Percentiles rank a stretch among this genome's conserved stretches.
Evolutionary conservation across 768 basidiomycete species (phyloP).

Genomic region (Russula abietina): DNA sequence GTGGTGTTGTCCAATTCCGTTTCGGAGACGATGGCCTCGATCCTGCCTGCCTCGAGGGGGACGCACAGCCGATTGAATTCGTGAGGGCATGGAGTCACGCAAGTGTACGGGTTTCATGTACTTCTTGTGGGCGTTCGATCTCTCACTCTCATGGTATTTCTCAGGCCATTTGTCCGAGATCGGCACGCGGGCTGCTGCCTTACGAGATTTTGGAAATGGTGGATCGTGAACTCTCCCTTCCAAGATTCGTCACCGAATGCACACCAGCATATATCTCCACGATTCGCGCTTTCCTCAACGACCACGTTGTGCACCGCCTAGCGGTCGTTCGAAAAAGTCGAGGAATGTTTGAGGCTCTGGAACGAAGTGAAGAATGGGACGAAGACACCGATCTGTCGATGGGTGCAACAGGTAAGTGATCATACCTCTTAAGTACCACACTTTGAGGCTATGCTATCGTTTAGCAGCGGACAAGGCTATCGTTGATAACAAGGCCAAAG

Average conservation of each 20-base stretch:
- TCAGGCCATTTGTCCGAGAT: conserved; percentile 58
- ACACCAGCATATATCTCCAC: conserved; percentile 62
- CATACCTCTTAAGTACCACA: no score
- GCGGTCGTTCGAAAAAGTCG: conserved; percentile 61
- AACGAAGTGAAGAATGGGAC: conserved; percentile 71
- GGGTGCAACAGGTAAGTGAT: conserved; percentile 56
- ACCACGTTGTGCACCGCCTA: conserved; percentile 59
- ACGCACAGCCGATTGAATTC: conserved; percentile 89
- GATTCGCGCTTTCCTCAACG: conserved; percentile 63
- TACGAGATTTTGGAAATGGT: conserved; percentile 78
- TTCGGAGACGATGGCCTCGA: conserved; percentile 98
- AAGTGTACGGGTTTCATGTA: conserved; percentile 40
- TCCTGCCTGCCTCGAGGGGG: conserved; percentile 93
- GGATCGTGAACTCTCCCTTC: conserved; percentile 52
- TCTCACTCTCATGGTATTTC: conserved; percentile 9
- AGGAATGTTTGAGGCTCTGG: conserved; percentile 80
- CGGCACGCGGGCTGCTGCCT: conserved; percentile 66
- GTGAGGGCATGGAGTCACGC: conserved; percentile 84
- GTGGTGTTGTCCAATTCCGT: conserved; percentile 93
- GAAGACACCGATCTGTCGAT: conserved; percentile 68
- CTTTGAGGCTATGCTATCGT: neutral
- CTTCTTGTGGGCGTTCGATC: neutral
- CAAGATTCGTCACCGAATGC: conserved; percentile 62
- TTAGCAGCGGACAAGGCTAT: conserved; percentile 61
- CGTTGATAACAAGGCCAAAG: conserved; percentile 87